A percentile compares a stretch with the other conserved stretches of the same genome.
Evolutionary conservation across 1,139 yeast species (phyloP).

Genomic region (Taphrina flavorubra): DNA sequence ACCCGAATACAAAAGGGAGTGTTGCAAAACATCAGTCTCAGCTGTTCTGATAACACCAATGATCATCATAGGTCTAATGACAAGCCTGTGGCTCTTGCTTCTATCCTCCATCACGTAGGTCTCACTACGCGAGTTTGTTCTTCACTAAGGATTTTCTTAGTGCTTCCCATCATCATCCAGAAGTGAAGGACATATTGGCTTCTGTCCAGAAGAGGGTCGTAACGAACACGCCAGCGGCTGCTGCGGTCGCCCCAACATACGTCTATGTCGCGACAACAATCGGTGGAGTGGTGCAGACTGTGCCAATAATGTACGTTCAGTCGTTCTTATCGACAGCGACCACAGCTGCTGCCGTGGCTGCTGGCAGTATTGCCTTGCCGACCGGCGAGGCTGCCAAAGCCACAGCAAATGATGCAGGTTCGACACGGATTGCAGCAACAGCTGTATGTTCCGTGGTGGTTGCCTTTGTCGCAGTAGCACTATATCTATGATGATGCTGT

Average conservation of each 20-base stretch:
- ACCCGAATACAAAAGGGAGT: too few species aligned
- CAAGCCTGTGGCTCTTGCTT: background rate
- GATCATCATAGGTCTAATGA: background rate
- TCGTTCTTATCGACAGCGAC: slow-evolving; percentile 7
- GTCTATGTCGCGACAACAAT: slow-evolving; percentile 21
- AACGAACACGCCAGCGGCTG: slow-evolving; percentile 9
- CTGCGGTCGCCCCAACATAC: slow-evolving; percentile 6
- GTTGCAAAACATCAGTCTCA: too few species aligned
- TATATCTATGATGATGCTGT: background rate
- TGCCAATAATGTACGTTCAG: slow-evolving; percentile 13
- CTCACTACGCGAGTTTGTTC: too few species aligned
- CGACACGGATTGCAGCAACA: slow-evolving; percentile 3
- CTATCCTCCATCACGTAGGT: background rate
- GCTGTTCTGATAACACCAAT: background rate
- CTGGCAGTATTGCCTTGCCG: slow-evolving; percentile 20
- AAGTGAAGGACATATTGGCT: background rate
- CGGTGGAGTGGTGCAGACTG: slow-evolving; percentile 14
- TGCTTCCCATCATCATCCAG: background rate
- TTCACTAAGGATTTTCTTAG: background rate
- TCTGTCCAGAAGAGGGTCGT: slow-evolving; percentile 13
- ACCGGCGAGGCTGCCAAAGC: slow-evolving; percentile 25
- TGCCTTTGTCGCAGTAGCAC: background rate
- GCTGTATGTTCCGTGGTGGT: background rate
- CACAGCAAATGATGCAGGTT: slow-evolving; percentile 4
- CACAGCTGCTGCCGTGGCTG: slow-evolving; percentile 2